A percentile compares a stretch with the other conserved stretches of the same genome.
Conservation (phyloP, 2,329 filamentous ascomycete species). For the Exophiala xenobiotica region DNA sequence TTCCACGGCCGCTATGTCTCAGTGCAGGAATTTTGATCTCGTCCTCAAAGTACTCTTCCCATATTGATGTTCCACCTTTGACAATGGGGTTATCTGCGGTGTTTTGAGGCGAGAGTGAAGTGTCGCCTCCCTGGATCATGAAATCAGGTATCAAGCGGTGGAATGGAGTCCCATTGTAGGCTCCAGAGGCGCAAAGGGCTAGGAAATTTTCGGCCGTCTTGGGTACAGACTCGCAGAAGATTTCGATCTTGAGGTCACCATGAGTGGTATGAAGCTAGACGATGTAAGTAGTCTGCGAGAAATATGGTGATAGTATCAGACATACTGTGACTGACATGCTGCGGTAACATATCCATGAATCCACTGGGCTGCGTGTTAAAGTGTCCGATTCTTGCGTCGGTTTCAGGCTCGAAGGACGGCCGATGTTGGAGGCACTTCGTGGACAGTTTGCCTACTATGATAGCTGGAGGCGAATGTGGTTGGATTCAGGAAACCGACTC, state of each 20-base stretch:
- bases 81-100: conserved; percentile 47
- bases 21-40: conserved; percentile 60
- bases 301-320: background rate
- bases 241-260: conserved; percentile 89
- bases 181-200: conserved; percentile 61
- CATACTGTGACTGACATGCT: conserved; percentile 30
- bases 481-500: too few relatives aligned
- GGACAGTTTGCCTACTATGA: too few relatives aligned
- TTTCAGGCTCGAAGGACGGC: too few relatives aligned
- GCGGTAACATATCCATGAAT: conserved; percentile 13
- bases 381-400: too few relatives aligned
- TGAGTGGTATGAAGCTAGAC: conserved; percentile 74
- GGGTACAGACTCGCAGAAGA: conserved; percentile 93
- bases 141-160: conserved; percentile 63
- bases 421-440: too few relatives aligned
- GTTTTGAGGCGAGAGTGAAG: conserved; percentile 44
- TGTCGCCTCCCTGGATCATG: conserved; percentile 63
- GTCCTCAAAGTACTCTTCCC: conserved; percentile 56
- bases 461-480: too few relatives aligned
- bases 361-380: too few relatives aligned
- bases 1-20: conserved; percentile 57
- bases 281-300: background rate
- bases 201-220: conserved; percentile 83
- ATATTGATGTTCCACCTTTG: conserved; percentile 60
- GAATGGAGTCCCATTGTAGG: conserved; percentile 62